Conservation (phyloP, 306 rosid species). For the Cucurbita argyrosperma region DNA sequence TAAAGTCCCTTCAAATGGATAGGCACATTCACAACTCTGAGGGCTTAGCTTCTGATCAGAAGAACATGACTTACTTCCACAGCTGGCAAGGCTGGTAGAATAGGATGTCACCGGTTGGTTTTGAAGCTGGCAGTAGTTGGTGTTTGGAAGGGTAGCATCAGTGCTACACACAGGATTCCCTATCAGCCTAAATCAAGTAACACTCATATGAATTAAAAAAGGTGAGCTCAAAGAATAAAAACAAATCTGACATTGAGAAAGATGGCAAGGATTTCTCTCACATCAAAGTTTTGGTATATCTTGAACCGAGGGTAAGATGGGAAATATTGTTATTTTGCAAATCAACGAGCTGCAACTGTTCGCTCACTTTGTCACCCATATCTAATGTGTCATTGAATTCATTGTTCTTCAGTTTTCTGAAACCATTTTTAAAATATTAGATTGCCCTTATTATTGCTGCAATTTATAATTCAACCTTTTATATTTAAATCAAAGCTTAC, state of each 20-base stretch:
- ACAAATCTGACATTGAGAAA: background rate
- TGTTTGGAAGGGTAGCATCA: constrained; percentile 12
- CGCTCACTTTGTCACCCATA: constrained; percentile 55
- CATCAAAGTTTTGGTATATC: constrained; percentile 50
- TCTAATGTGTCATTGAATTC: constrained; percentile 39
- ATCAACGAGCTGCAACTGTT: constrained; percentile 63
- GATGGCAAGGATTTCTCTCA: constrained; percentile 20
- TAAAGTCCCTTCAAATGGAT: constrained; percentile 63
- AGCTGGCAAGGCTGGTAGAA: constrained; percentile 53
- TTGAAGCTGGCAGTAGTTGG: constrained; percentile 47
- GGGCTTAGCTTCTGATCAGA: constrained; percentile 56
- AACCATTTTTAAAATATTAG: background rate
- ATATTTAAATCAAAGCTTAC: constrained; percentile 33
- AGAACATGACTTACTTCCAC: constrained; percentile 45
- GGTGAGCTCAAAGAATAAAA: background rate
- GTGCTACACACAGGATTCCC: constrained; percentile 70
- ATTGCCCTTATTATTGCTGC: background rate
- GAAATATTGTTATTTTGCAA: constrained; percentile 60
- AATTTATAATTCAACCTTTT: background rate
- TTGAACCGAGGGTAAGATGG: constrained; percentile 23
- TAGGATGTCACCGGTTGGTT: constrained; percentile 33
- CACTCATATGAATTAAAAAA: constrained; percentile 8
- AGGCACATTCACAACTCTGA: constrained; percentile 81
- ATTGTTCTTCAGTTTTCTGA: constrained; percentile 68
- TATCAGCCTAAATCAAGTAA: constrained; percentile 39